A percentile compares a stretch with the other conserved stretches of the same genome.
These are phyloP conservation scores for Penicillium sp. DNA, from an alignment of 2,329 filamentous ascomycete species.

Conservation along the genomic window DNA sequence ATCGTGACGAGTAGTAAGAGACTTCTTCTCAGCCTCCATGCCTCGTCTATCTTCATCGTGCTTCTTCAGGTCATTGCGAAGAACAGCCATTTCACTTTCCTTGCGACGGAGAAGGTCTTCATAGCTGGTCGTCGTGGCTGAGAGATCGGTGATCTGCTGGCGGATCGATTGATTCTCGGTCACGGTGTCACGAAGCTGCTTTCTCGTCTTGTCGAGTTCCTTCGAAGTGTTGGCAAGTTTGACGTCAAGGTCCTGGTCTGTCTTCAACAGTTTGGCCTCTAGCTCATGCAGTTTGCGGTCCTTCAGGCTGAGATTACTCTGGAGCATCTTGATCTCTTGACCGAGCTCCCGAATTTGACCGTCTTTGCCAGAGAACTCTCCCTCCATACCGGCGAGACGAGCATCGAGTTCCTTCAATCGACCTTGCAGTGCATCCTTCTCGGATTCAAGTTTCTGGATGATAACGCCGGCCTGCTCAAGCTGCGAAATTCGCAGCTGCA, in stretches of 20 bases:
- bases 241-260: constrained; percentile 85
- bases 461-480: constrained; percentile 89
- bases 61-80: constrained; percentile 82
- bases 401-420: constrained; percentile 71
- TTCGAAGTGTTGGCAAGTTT: constrained; percentile 79
- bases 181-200: constrained; percentile 73
- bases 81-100: constrained; percentile 85
- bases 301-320: constrained; percentile 85
- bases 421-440: constrained; percentile 74
- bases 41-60: constrained; percentile 77
- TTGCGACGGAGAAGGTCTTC: constrained; percentile 92
- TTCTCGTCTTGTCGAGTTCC: constrained; percentile 73
- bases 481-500: constrained; percentile 76
- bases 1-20: constrained; percentile 75
- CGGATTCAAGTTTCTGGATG: constrained; percentile 81
- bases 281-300: constrained; percentile 88
- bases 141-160: constrained; percentile 82
- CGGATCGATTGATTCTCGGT: constrained; percentile 83
- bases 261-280: constrained; percentile 78
- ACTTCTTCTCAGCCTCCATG: constrained; percentile 77
- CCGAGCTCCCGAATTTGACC: constrained; percentile 75
- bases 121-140: constrained; percentile 89
- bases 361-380: constrained; percentile 71
- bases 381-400: constrained; percentile 71
- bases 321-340: constrained; percentile 86